phyloP scores from a whole-genome alignment of 371 early-diverging fungal species.

The Mucor racemosus region DNA sequence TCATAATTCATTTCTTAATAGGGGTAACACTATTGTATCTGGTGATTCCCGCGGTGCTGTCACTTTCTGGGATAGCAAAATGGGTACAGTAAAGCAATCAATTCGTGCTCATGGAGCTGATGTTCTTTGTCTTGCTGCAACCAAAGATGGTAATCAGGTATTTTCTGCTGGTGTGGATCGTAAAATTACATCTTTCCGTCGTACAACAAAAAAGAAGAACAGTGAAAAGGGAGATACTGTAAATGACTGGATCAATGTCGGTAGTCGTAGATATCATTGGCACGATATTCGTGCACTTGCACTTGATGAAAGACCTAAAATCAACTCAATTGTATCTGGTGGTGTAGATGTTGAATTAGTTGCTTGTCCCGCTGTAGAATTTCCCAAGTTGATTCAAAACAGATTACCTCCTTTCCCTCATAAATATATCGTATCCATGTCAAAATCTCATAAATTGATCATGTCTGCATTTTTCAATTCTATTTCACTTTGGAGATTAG shows the following conservation, averaged over 20 bases:
- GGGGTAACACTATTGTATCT: slow-evolving; percentile 78
- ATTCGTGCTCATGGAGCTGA: slow-evolving; percentile 85
- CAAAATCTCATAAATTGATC: slow-evolving; percentile 63
- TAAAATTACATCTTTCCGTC: slow-evolving; percentile 74
- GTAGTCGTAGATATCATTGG: slow-evolving; percentile 85
- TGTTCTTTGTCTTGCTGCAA: slow-evolving; percentile 82
- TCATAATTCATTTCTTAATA: slow-evolving; percentile 9
- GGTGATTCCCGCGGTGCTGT: slow-evolving; percentile 92
- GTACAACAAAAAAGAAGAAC: slow-evolving; percentile 36
- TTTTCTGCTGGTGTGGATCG: slow-evolving; percentile 93
- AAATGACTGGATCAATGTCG: slow-evolving; percentile 74
- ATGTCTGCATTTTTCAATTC: slow-evolving; percentile 63
- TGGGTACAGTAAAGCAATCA: slow-evolving; percentile 71
- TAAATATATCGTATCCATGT: slow-evolving; percentile 70
- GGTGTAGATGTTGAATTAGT: slow-evolving; percentile 82
- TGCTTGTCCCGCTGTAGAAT: slow-evolving; percentile 65
- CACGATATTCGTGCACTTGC: slow-evolving; percentile 92
- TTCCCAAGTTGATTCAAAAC: slow-evolving; percentile 70
- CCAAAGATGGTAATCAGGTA: slow-evolving; percentile 67
- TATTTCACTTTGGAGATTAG: slow-evolving; percentile 83
- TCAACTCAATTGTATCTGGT: slow-evolving; percentile 81
- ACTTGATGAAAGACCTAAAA: slow-evolving; percentile 62
- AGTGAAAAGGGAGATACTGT: slow-evolving; percentile 16
- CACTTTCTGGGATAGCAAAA: slow-evolving; percentile 82
- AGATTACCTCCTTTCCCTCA: slow-evolving; percentile 83